phyloP scores from a whole-genome alignment of 129 eudicot species.

The Scalesia atractyloides region DNA sequence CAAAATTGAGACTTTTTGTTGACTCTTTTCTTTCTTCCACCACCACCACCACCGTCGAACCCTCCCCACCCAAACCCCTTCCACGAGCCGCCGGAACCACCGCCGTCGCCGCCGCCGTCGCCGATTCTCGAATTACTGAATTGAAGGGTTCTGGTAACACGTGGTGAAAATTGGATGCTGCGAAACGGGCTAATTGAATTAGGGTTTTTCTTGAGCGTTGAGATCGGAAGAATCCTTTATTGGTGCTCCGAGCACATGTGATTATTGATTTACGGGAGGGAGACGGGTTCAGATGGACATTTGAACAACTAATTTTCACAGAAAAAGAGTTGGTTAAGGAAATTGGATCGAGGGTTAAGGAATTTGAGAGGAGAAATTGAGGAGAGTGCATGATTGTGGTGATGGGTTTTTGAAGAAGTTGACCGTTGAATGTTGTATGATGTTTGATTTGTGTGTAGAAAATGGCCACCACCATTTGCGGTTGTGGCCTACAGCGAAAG shows the following conservation, averaged over 20 bases:
- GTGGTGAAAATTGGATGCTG: conserved; percentile 34
- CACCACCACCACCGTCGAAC: conserved; percentile 31
- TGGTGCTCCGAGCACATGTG: conserved; percentile 30
- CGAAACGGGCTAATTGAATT: conserved; percentile 29
- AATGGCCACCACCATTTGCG: conserved; percentile 9
- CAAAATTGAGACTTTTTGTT: conserved; percentile 24
- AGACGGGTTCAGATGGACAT: neutral
- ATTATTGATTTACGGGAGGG: conserved; percentile 23
- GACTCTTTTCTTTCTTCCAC: conserved; percentile 29
- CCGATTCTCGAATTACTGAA: conserved; percentile 29
- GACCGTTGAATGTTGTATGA: conserved; percentile 25
- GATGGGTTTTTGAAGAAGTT: conserved; percentile 9
- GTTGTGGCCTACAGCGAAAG: conserved; percentile 28
- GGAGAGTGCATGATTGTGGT: neutral
- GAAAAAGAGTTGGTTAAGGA: conserved; percentile 17
- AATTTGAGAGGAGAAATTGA: conserved; percentile 21
- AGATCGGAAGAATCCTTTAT: conserved; percentile 18
- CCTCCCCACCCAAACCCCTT: conserved; percentile 40
- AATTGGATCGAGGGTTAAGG: conserved; percentile 19
- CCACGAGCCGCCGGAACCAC: conserved; percentile 29
- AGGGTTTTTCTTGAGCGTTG: conserved; percentile 36
- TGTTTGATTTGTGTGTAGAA: neutral
- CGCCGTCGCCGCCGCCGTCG: neutral
- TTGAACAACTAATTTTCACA: neutral
- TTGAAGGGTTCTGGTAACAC: conserved; percentile 34